Percentiles rank a stretch among this genome's conserved stretches.
phyloP scores from a whole-genome alignment of 2,329 filamentous ascomycete species.

The Byssochlamys sp. region DNA sequence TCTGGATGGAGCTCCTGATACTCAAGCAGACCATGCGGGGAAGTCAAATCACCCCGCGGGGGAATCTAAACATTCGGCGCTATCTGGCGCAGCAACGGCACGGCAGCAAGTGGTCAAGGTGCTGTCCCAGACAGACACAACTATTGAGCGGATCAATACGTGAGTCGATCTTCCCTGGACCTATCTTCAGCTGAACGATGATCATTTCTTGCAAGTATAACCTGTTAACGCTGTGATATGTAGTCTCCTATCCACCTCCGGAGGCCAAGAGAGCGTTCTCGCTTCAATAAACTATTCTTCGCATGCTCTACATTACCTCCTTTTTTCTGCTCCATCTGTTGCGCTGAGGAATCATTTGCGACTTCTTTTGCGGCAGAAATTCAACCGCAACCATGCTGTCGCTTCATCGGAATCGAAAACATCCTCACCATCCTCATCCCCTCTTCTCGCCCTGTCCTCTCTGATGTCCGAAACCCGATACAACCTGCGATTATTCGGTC shows the following conservation, averaged over 20 bases:
- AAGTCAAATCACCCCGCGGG: slow-evolving; percentile 12
- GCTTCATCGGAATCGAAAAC: slow-evolving; percentile 24
- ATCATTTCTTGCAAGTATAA: not conserved
- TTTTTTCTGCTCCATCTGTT: slow-evolving; percentile 41
- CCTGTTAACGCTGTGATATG: slow-evolving; percentile 15
- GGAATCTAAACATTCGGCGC: slow-evolving; percentile 4
- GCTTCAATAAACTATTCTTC: slow-evolving; percentile 60
- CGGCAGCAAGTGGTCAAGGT: slow-evolving; percentile 10
- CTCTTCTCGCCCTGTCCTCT: slow-evolving; percentile 39
- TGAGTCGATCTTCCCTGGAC: slow-evolving; percentile 5
- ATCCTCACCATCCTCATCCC: slow-evolving; percentile 25
- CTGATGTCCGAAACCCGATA: slow-evolving; percentile 44
- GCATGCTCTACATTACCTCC: slow-evolving; percentile 53
- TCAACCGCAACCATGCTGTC: slow-evolving; percentile 1
- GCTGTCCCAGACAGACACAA: slow-evolving; percentile 6
- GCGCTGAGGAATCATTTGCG: slow-evolving; percentile 35
- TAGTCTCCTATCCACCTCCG: slow-evolving; percentile 57
- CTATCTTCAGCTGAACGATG: not conserved
- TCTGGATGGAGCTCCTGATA: slow-evolving; percentile 5
- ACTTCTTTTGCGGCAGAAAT: slow-evolving; percentile 27
- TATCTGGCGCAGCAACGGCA: slow-evolving; percentile 1
- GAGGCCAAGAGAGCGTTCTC: slow-evolving; percentile 61
- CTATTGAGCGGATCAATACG: slow-evolving; percentile 9
- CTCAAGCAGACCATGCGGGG: slow-evolving; percentile 14
- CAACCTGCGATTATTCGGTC: slow-evolving; percentile 49